Percentiles rank a stretch among this genome's conserved stretches.
phyloP scores from a whole-genome alignment of 768 basidiomycete species.

The Pleurotus cornucopiae region DNA sequence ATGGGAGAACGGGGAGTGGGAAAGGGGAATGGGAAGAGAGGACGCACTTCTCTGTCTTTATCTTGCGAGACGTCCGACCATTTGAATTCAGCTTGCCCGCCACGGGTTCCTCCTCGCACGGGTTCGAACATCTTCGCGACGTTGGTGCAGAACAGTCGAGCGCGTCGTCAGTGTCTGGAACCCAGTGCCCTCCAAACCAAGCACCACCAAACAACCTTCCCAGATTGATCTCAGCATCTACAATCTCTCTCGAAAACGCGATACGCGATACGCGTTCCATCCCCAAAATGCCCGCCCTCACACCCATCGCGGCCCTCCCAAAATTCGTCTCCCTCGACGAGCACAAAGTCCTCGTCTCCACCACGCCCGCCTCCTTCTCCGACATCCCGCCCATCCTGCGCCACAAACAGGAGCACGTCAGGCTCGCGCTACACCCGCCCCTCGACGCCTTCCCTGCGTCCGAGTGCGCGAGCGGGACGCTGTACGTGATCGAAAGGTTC shows the following conservation, averaged over 20 bases:
- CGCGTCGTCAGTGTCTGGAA: not conserved
- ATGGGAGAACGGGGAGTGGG: not conserved
- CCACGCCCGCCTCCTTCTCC: conserved; percentile 80
- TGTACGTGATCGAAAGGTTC: conserved; percentile 88
- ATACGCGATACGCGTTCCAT: no score
- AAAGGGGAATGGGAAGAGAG: not conserved
- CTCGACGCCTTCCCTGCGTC: conserved; percentile 52
- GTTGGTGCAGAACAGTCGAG: not conserved
- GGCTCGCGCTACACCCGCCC: conserved; percentile 65
- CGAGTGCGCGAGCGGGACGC: conserved; percentile 54
- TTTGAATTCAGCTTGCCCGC: conserved; percentile 90
- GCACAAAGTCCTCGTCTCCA: conserved; percentile 60
- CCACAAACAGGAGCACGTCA: conserved; percentile 69
- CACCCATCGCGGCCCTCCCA: conserved; percentile 31
- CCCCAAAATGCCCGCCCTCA: conserved; percentile 33
- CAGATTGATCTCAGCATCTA: no score
- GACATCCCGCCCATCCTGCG: conserved; percentile 83
- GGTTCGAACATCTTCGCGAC: conserved; percentile 68
- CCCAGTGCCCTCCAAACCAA: not conserved
- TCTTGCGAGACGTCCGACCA: conserved; percentile 89
- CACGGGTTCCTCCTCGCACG: conserved; percentile 82
- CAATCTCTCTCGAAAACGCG: not conserved
- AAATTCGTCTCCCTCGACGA: conserved; percentile 51
- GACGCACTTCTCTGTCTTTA: conserved; percentile 82
- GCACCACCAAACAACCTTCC: not conserved